Percentiles rank a stretch among this genome's conserved stretches.
phyloP scores from a whole-genome alignment of 352 stramenopile genomes.

The Detonula confervacea region DNA sequence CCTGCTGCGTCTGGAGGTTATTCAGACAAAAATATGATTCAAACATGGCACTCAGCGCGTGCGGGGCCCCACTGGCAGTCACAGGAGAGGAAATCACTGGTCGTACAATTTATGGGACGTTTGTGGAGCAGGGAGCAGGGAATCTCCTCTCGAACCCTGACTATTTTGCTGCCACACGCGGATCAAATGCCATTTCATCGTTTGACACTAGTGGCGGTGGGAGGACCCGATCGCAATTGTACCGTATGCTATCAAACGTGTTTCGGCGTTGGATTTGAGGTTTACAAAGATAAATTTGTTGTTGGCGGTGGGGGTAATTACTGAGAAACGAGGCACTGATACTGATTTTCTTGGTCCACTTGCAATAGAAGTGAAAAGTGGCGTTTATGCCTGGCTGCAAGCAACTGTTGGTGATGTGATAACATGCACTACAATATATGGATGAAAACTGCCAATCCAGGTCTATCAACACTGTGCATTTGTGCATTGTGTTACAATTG shows the following conservation, averaged over 20 bases:
- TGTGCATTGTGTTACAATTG: no score
- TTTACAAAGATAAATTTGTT: slow-evolving; percentile 84
- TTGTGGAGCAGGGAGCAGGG: slow-evolving; percentile 39
- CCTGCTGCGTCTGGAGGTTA: slow-evolving; percentile 20
- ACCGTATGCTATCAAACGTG: slow-evolving; percentile 11
- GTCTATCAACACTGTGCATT: no score
- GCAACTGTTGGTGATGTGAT: no score
- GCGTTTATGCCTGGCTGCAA: no score
- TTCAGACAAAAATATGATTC: slow-evolving; percentile 53
- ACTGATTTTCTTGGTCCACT: no score
- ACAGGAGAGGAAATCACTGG: slow-evolving; percentile 76
- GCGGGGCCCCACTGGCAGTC: slow-evolving; percentile 72
- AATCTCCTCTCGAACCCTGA: slow-evolving; percentile 48
- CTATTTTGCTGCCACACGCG: slow-evolving; percentile 47
- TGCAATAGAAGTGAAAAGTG: no score
- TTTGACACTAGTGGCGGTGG: slow-evolving; percentile 21
- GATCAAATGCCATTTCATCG: slow-evolving; percentile 31
- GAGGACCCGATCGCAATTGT: slow-evolving; percentile 19
- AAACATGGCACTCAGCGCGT: slow-evolving; percentile 79
- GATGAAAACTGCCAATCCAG: no score
- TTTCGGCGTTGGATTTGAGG: slow-evolving; percentile 74
- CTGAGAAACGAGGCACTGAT: no score
- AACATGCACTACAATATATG: no score
- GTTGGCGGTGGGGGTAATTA: slow-evolving; percentile 79
- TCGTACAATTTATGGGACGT: slow-evolving; percentile 84